Percentiles rank a stretch among this genome's conserved stretches.
These are phyloP conservation scores for Syncephalis fuscata DNA, from an alignment of 371 early-diverging fungal genomes.

Conservation along the genomic window DNA sequence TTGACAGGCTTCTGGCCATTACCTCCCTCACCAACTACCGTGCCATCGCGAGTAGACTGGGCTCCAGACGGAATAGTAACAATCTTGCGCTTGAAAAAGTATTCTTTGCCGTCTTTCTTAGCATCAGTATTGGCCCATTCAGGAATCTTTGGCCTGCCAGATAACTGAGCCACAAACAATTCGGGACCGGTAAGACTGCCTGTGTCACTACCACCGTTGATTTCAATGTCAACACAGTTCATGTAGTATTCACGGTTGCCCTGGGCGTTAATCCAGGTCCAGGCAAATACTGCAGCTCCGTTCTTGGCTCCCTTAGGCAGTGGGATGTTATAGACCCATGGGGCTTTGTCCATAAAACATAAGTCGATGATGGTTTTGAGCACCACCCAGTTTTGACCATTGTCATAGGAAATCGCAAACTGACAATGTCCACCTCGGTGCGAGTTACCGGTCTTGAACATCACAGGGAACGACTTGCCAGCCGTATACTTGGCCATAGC, in stretches of 20 bases:
- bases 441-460: not conserved
- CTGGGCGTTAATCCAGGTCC: constrained; percentile 45
- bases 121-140: too few species aligned
- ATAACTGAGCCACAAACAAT: constrained; percentile 2
- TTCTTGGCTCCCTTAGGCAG: constrained; percentile 1
- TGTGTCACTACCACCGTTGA: constrained; percentile 5
- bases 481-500: not conserved
- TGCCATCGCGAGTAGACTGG: too few species aligned
- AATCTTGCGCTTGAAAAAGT: too few species aligned
- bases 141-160: not conserved
- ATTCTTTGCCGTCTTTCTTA: too few species aligned
- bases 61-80: too few species aligned
- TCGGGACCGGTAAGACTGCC: constrained; percentile 1
- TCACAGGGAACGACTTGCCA: not conserved
- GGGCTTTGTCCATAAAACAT: not conserved
- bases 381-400: constrained; percentile 39
- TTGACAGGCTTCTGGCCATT: too few species aligned
- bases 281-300: constrained; percentile 23
- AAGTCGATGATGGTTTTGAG: constrained; percentile 7
- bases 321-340: not conserved
- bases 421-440: constrained; percentile 52
- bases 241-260: constrained; percentile 48
- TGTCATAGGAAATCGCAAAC: constrained; percentile 42
- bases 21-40: too few species aligned
- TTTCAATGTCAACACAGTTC: constrained; percentile 46